These are phyloP conservation scores for Pigoraptor vietnamica DNA, from an alignment of 78 protist genomes.

Conservation along the genomic window DNA sequence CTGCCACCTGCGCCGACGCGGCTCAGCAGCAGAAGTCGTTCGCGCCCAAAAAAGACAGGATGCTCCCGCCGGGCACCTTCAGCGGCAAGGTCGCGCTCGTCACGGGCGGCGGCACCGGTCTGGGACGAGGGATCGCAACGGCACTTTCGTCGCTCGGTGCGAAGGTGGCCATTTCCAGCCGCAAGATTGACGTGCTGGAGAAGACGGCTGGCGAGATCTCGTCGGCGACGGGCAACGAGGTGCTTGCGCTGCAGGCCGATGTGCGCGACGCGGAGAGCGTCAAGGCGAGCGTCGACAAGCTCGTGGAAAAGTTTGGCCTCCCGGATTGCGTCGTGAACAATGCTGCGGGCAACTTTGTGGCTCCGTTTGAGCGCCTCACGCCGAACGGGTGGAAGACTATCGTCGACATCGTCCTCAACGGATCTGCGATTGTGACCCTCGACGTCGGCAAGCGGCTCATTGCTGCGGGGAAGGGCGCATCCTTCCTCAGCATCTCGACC, in stretches of 20 bases:
- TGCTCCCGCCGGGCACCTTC: not conserved
- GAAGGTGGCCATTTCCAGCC: not conserved
- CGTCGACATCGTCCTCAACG: conserved; percentile 12
- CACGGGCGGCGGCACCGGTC: conserved; percentile 16
- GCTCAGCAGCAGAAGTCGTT: not conserved
- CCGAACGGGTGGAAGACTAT: conserved; percentile 8
- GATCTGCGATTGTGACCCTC: not conserved
- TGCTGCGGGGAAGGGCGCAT: not conserved
- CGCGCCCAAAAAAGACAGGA: not conserved
- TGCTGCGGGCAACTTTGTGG: conserved; percentile 22
- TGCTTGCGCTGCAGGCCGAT: not conserved
- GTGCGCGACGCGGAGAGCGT: not conserved
- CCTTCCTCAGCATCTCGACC: not conserved
- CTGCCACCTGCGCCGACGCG: not conserved
- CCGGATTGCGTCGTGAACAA: conserved; percentile 6
- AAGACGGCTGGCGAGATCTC: not conserved
- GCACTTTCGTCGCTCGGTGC: not conserved
- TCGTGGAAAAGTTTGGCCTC: not conserved
- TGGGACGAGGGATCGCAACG: not conserved
- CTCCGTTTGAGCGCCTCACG: conserved; percentile 16
- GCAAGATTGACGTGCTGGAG: not conserved
- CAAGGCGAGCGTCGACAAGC: not conserved
- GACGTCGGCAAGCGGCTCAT: conserved; percentile 1
- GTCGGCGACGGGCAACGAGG: not conserved
- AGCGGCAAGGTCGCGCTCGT: conserved; percentile 3